Percentiles rank a stretch among this genome's conserved stretches.
Conservation (phyloP, 345 rosid species). For the Brassica napus region Da-Ae NC_063440.1:16355001-16355500, state of each 20-base stretch:
- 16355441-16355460: background rate
- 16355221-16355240: constrained; percentile 3
- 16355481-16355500: background rate
- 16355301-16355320: background rate
- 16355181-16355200: constrained; percentile 6
- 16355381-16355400: constrained; percentile 29
- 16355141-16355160: background rate
- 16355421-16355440: constrained; percentile 28
- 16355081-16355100: background rate
- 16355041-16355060: background rate
- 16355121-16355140: background rate
- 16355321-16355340: background rate
- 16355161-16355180: background rate
- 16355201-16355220: background rate
- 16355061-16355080: background rate
- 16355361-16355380: constrained; percentile 29
- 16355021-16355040: background rate
- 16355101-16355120: background rate
- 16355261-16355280: constrained; percentile 16
- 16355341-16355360: constrained; percentile 1
- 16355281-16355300: background rate
- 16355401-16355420: background rate
- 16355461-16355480: constrained; percentile 13
- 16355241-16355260: background rate
- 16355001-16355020: background rate